Evolutionary conservation across 2,329 filamentous ascomycete species (phyloP).

Genomic region (Rutstroemia sp.): DNA sequence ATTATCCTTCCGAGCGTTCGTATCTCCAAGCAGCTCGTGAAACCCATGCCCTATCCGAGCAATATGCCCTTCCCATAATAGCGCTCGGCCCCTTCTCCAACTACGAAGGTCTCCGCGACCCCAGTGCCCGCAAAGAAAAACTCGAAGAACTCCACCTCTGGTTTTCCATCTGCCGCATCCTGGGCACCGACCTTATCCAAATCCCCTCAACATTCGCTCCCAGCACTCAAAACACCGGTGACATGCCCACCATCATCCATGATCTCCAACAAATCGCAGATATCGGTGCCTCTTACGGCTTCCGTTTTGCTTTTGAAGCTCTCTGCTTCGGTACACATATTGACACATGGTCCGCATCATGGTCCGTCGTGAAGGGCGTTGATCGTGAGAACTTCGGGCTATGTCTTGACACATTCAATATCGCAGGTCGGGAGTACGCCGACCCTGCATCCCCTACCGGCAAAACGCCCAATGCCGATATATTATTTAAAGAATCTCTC

Average conservation of each 20-base stretch:
- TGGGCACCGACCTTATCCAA: conserved; percentile 65
- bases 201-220: conserved; percentile 59
- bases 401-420: conserved; percentile 74
- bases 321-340: conserved; percentile 65
- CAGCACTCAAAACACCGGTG: conserved; percentile 34
- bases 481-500: conserved; percentile 37
- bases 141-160: conserved; percentile 60
- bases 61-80: conserved; percentile 49
- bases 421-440: conserved; percentile 62
- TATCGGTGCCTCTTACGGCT: conserved; percentile 48
- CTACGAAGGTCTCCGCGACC: conserved; percentile 66
- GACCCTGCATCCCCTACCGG: conserved; percentile 47
- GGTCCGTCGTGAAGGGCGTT: conserved; percentile 59
- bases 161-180: conserved; percentile 58
- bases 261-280: conserved; percentile 63
- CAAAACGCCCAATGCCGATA: conserved; percentile 22
- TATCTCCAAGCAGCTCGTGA: conserved; percentile 48
- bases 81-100: conserved; percentile 59
- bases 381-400: conserved; percentile 66
- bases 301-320: conserved; percentile 68
- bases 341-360: conserved; percentile 65
- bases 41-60: conserved; percentile 49
- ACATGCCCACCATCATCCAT: conserved; percentile 47
- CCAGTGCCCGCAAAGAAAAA: conserved; percentile 46
- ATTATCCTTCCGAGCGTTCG: conserved; percentile 33